Conservation (phyloP, 257 asterid genomes). For the Solanum chmielewskii region DNA sequence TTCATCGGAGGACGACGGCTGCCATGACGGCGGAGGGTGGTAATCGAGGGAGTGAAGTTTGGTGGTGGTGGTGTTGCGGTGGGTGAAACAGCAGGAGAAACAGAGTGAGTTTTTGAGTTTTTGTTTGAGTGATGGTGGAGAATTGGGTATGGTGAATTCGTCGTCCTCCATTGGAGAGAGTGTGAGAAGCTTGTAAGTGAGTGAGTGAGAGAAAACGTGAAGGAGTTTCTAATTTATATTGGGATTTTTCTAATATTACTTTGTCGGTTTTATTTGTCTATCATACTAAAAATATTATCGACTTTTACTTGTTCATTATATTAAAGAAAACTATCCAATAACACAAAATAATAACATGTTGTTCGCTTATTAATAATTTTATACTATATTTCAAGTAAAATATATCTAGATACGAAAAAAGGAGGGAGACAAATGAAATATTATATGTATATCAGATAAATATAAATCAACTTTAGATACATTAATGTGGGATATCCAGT, state of each 20-base stretch:
- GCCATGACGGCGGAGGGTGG: conserved; percentile 3
- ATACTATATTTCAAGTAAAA: too few species aligned
- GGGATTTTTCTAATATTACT: too few species aligned
- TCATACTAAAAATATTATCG: accelerated
- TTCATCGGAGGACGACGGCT: conserved; percentile 12
- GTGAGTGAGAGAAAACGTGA: background rate
- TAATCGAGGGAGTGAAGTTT: conserved; percentile 7
- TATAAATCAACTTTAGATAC: too few species aligned
- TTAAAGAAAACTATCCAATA: accelerated
- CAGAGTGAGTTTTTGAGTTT: conserved; percentile 35
- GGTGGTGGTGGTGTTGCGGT: conserved; percentile 1
- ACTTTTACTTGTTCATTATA: too few species aligned
- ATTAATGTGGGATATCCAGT: accelerated
- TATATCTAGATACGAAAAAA: too few species aligned
- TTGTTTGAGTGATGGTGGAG: conserved; percentile 28
- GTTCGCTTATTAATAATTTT: too few species aligned
- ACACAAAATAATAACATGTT: too few species aligned
- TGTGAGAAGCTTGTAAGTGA: background rate
- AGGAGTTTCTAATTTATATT: background rate
- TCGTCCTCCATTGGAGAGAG: conserved; percentile 21
- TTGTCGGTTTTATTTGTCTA: too few species aligned
- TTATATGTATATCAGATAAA: accelerated
- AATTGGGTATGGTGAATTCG: background rate
- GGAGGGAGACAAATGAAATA: too few species aligned
- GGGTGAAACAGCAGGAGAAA: conserved; percentile 51